Base-by-base conservation (phyloP, 768 basidiomycete species). In the Boletus reticuloceps region DNA sequence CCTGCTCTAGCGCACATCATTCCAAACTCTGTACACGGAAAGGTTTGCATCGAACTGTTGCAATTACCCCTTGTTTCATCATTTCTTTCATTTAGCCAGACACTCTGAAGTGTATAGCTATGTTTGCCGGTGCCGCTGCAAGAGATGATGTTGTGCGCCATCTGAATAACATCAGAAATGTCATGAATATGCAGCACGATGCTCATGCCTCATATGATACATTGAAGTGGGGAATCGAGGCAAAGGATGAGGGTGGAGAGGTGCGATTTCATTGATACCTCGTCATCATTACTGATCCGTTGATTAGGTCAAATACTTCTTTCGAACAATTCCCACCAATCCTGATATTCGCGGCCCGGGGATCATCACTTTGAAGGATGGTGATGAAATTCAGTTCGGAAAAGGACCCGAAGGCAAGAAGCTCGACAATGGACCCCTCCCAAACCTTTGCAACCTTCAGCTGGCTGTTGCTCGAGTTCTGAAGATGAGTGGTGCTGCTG, bases 401-500 rank as follows among this genome's bases (percentile, higher is more conserved):
- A n/a, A 29, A 36, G 51, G 55, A 41, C n/a, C 38, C 6, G 32
- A 53, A 12, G 51, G 51, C 38, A 31, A 41, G 17, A 11, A 27
- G 14, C 51, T 54, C 16, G 0, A 20, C 37, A 10, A 36, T 38
- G 20, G 20, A 20, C 20, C 20, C 20, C 20, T 20, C 20, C 20
- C 20, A 20, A 20, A 20, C 1, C 20, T 20, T 20, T 20, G 44
- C 7, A 56, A 56, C 31, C 22, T 56, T 36, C 51, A 20, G 31
- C n/a, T 54, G 38, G 55, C 55, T 54, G 14, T 47, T 25, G 55
- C 51, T 54, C 51, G 25, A 16, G 51, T 41, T 41, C 6, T 47
- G 38, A 55, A 9, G 50, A 55, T 55, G 54, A 55, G 54, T 44
- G 54, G 50, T 45, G 54, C 54, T 27, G 54, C 54, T 17, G 54